These are phyloP conservation scores for Kwoniella bestiolae DNA, from an alignment of 768 basidiomycete genomes.

Conservation along the genomic window DNA sequence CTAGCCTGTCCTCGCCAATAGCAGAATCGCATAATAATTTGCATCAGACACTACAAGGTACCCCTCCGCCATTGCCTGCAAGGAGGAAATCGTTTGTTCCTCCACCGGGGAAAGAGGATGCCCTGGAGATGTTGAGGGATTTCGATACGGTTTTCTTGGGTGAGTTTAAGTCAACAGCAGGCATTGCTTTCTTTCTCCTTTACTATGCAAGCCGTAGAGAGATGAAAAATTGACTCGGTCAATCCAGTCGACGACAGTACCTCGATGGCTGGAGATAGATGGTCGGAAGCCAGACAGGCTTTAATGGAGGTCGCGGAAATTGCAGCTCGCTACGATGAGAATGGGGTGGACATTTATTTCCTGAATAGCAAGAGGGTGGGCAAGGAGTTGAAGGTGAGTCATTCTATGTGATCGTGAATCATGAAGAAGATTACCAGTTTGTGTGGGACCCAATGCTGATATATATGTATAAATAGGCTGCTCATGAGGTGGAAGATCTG, in stretches of 20 bases:
- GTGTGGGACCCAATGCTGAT: background rate
- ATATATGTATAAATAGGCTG: conserved; percentile 13
- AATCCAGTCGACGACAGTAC: conserved; percentile 43
- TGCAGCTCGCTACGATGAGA: conserved; percentile 42
- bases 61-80: conserved; percentile 10
- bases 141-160: conserved; percentile 52
- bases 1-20: background rate
- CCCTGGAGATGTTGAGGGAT: conserved; percentile 42
- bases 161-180: no score
- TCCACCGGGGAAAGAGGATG: conserved; percentile 35
- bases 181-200: no score
- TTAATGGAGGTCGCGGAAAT: conserved; percentile 50
- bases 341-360: conserved; percentile 54
- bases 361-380: conserved; percentile 51
- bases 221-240: no score
- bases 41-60: conserved; percentile 1
- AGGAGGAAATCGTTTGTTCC: conserved; percentile 15
- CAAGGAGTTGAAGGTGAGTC: conserved; percentile 43
- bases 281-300: conserved; percentile 43
- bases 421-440: background rate
- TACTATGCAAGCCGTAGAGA: no score
- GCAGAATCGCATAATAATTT: conserved; percentile 6
- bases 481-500: conserved; percentile 50
- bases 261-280: conserved; percentile 50
- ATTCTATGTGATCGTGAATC: background rate